Base-by-base conservation (phyloP, 1,284 basidiomycete genomes). In the Microbotryum silenes-acaulis region DNA sequence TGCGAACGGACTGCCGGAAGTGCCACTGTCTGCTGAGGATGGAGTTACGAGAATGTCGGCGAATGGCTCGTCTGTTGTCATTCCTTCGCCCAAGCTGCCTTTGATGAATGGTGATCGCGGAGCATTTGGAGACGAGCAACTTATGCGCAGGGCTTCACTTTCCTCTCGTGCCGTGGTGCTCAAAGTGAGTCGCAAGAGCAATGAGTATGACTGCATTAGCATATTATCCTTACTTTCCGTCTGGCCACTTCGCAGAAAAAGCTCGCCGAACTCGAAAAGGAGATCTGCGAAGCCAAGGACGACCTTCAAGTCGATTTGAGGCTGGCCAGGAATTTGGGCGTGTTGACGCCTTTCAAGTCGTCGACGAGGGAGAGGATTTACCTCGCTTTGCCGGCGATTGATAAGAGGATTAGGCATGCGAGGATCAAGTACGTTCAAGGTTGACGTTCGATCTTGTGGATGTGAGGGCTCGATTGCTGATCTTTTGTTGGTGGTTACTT, bases 341-440 rank as follows among this genome's bases (percentile, higher is more conserved):
- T 88, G 55, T 79, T 96, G 53, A 87, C 89, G 9, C 91, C 93
- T 2, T 93, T 97, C 75, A 88, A 87, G 72, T 83, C 83, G 57
- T 78, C 85, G 6, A 92, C 91, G 2, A 83, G 90, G 51, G 88
- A 89, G 64, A 81, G 85, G 51, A 80, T 97, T 44, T 78, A 83
- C 29, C 70, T 77, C 31, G 79, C 84, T 6, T 78, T 91, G 20
- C 83, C 85, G 65, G 78, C 77, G n/a, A 78, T 87, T 5, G 82
- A 87, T 9, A 83, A 81, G 69, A 81, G 82, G 48, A 78, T 96
- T 61, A 82, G 82, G 68, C 79, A 81, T 63, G 77, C 83, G 54
- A 83, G 90, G 50, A 79, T 94, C 61, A 83, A 88, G 68, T 69
- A 33, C 42, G 64, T 53, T 8, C 1, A 6, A 3, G 20, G 6